Base-by-base conservation (phyloP, 2,329 filamentous ascomycete species). In the Claviceps fusiformis region DNA sequence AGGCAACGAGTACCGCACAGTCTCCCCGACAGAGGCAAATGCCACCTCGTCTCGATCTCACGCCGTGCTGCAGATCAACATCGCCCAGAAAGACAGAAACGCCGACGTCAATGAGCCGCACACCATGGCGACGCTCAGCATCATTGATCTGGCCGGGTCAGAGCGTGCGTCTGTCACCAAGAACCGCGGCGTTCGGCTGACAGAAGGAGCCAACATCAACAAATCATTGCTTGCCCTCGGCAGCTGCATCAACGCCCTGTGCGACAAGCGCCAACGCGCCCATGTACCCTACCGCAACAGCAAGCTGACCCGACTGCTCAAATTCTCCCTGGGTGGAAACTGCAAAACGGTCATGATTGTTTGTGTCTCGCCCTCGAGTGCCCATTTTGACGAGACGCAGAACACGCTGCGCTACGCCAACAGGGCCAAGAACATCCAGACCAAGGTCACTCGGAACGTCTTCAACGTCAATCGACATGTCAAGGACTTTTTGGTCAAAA, bases 341-440 rank as follows among this genome's bases (percentile, higher is more conserved):
- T 98, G 93, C 78, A 95, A 91, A 72, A 98, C 93, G 0, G 93
- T 98, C 68, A 98, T 98, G 93, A 97, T 98, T 68, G 93, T 98
- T 31, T 98, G 93, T 65, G 89, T 98, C 54, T 96, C 91, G 62
- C 93, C 93, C 1, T 96, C 90, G 0, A 97, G 93, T 65, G 87
- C 88, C 5, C 93, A 98, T 71, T 98, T 93, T 63, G 93, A 98
- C 69, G 93, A 98, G 72, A 96, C 92, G 0, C 93, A 98, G 65
- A 98, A 98, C 70, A 98, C 93, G 0, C 77, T 98, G 19, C 87
- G 95, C 63, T 98, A 98, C 65, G 93, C 93, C 52, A 97, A 98
- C 70, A 81, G 93, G 62, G 93, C 93, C 57, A 98, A 98, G 80
- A 98, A 98, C 65, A 98, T 98, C 67, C 95, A 97, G 73, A 98